Evolutionary conservation across 2,329 filamentous ascomycete genomes (phyloP), one percentile per base, ranked within the genome.

Genomic region (Westerdykella aurantiaca): DNA sequence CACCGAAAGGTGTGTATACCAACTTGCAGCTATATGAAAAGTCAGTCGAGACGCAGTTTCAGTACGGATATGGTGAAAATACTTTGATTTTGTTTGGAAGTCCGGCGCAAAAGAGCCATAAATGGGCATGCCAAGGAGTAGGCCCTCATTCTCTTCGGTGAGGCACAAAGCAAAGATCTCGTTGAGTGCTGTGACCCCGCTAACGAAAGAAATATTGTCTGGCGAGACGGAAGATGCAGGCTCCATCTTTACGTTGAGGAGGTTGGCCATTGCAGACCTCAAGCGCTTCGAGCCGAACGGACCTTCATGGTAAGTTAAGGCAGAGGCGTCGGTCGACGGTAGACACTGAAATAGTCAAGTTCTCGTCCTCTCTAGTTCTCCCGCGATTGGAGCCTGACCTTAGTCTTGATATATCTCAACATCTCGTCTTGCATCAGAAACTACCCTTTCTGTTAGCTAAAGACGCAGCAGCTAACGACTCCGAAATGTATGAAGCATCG

Each of bases 1-100:
- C 16, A 22, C 34, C 29, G 7, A 31, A 31, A 2, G 25, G 23
- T 14, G 37, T n/a, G 29, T 44, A 44, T 6, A 44, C 18, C 25
- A 44, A 34, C 17, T 23, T 34, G 29, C 31, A 39, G 13, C 42
- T 46, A 40, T 12, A 72, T 66, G 38, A 68, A 4, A 9, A 66
- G 12, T 67, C 63, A 0, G 29, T 17, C 68, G 66, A 37, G 75
- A 12, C 25, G 11, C 25, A 29, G 25, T 70, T 50, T 77, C 74
- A 2, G 66, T 16, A 68, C 61, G 44, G 77, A 77, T 17, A 68
- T 64, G 43, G 39, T 21, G 55, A 50, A 17, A 50, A 58, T 4
- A 17, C 68, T 67, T 45, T 76, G 77, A 5, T 69, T 58, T 1
- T 73, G 73, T 16, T 68, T 58, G 21, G 59, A 64, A 5, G 75